Conservation (phyloP, 2,329 filamentous ascomycete genomes). For the Davidsoniella neocaledoniae region DNA sequence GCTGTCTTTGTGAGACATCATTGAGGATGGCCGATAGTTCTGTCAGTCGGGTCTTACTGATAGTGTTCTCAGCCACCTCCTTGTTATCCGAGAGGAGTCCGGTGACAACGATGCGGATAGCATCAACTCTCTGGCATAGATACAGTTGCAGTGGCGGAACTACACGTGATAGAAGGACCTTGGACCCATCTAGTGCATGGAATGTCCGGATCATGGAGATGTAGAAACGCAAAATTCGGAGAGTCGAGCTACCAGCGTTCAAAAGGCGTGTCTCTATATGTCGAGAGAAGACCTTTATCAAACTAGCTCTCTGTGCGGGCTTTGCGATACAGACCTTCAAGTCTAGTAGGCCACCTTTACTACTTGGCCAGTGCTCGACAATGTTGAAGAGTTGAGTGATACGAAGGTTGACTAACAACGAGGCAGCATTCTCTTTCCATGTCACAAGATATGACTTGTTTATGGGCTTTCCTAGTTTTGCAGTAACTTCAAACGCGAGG, state of each 20-base stretch:
- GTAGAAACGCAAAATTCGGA: conserved; percentile 61
- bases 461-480: conserved; percentile 27
- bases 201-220: conserved; percentile 66
- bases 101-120: conserved; percentile 59
- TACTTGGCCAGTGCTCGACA: conserved; percentile 56
- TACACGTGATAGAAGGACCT: conserved; percentile 59
- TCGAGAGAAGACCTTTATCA: conserved; percentile 52
- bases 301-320: conserved; percentile 47
- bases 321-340: conserved; percentile 54
- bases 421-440: conserved; percentile 55
- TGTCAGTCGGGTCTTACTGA: conserved; percentile 30
- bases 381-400: conserved; percentile 65
- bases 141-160: conserved; percentile 60
- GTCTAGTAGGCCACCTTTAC: conserved; percentile 56
- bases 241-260: conserved; percentile 59
- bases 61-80: conserved; percentile 28
- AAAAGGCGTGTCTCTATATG: conserved; percentile 50
- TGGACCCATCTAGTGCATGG: conserved; percentile 57
- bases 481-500: conserved; percentile 44
- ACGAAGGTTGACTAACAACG: conserved; percentile 49
- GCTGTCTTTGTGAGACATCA: conserved; percentile 37
- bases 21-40: conserved; percentile 53
- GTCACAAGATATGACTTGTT: conserved; percentile 41
- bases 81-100: conserved; percentile 49
- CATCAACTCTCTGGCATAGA: conserved; percentile 59